Evolutionary conservation across 2,329 filamentous ascomycete genomes (phyloP), one percentile per base, ranked within the genome.

Genomic region (Fusarium tuaranense): DNA sequence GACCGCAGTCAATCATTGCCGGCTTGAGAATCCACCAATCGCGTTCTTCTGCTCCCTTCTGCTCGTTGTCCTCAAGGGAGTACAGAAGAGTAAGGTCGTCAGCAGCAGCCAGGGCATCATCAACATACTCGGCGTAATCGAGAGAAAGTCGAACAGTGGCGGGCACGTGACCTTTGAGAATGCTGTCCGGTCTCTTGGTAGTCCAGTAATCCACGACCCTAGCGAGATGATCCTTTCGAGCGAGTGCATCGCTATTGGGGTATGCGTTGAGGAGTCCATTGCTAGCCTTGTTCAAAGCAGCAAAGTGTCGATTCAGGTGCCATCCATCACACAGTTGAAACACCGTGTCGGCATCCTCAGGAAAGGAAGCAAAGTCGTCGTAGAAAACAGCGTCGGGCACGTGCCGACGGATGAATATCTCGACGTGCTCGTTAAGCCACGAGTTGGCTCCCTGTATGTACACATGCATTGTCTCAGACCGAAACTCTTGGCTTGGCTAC

Each of bases 21-120:
- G 83, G 82, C 60, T 84, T 84, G 5, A 84, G 63, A 27, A 84
- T 84, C 83, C 83, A 84, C 82, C 83, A 84, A 36, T 83, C 79
- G 1, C 83, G 74, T 2, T 83, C 76, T 0, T 61, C 60, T 0
- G 79, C 38, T 1, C 73, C 69, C 55, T 77, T 82, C 9, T 38
- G 46, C 22, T 77, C 80, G 38, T 84, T 84, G 5, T 81, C 77
- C 32, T 83, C 81, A 0, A 84, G 78, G 0, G 82, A 83, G 44
- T 78, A 80, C 27, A 83, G 44, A 1, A 84, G 62, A 0, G 79
- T 79, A 16, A 84, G 74, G 22, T 84, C 82, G 39, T 84, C 83
- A 0, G 83, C 82, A 2, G 82, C 82, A 20, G 80, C 78, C 3
- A 84, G 67, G 0, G 82, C 76, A 13, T 84, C 83, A 1, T 84